Conservation (phyloP, 345 rosid genomes). For the Eucalyptus erythrocorys region DNA sequence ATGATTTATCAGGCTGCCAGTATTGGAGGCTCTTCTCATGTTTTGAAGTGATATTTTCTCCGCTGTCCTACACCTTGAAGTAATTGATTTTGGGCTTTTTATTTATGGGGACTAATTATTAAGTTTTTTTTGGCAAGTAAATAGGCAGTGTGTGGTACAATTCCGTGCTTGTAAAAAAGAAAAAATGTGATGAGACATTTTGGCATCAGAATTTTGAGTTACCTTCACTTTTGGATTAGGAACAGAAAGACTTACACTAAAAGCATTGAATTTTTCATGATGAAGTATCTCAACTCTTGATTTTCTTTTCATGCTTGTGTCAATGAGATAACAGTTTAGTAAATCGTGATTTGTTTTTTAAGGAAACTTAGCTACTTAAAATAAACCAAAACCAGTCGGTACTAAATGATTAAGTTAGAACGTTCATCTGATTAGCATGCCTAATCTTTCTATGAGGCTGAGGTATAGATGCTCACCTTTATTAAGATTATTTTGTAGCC, state of each 20-base stretch:
- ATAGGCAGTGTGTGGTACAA: not conserved
- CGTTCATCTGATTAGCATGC: not conserved
- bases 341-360: not conserved
- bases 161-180: not conserved
- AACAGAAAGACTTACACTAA: not conserved
- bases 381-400: not conserved
- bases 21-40: not conserved
- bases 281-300: not conserved
- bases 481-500: not conserved
- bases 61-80: not conserved
- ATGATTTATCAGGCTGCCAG: not conserved
- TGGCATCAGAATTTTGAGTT: not conserved
- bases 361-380: not conserved
- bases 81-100: not conserved
- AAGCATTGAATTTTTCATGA: not conserved
- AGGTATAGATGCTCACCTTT: not conserved
- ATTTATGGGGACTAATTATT: not conserved
- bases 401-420: not conserved
- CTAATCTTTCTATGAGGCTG: not conserved
- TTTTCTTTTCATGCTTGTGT: not conserved
- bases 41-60: not conserved
- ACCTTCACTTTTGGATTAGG: not conserved
- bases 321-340: not conserved
- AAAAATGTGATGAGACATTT: not conserved
- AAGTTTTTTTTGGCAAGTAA: not conserved